A percentile compares a stretch with the other conserved stretches of the same genome.
Conservation (phyloP, 2,329 filamentous ascomycete species). For the Hortaea werneckii region DNA sequence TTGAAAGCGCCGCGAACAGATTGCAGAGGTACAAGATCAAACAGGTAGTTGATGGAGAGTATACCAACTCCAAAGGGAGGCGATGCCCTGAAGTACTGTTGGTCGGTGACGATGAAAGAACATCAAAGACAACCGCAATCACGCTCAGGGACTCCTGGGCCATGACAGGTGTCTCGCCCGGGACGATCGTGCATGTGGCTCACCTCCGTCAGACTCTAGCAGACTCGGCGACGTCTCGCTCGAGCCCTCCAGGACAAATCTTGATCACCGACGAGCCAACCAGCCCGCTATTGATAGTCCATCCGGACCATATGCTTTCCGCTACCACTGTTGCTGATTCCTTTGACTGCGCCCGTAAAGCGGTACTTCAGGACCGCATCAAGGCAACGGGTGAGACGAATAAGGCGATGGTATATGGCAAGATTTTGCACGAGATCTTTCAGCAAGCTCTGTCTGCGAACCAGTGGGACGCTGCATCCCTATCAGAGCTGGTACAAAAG, state of each 20-base stretch:
- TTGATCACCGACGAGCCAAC: conserved; percentile 64
- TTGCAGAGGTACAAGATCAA: conserved; percentile 63
- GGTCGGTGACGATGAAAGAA: conserved; percentile 68
- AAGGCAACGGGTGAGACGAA: conserved; percentile 78
- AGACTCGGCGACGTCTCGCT: conserved; percentile 22
- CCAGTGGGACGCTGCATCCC: conserved; percentile 61
- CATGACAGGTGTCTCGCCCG: conserved; percentile 63
- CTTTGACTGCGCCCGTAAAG: conserved; percentile 79
- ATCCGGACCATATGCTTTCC: conserved; percentile 91
- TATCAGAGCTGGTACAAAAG: conserved; percentile 55
- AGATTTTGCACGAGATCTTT: conserved; percentile 89
- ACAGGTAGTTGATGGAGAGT: conserved; percentile 60
- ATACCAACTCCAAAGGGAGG: conserved; percentile 52
- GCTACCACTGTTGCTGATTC: conserved; percentile 95
- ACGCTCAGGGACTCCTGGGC: conserved; percentile 78
- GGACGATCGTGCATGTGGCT: conserved; percentile 72
- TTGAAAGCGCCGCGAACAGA: neutral
- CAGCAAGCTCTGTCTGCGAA: conserved; percentile 81
- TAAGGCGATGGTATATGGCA: conserved; percentile 79
- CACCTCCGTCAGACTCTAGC: conserved; percentile 47
- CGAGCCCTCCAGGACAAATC: conserved; percentile 51
- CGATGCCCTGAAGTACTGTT: conserved; percentile 57
- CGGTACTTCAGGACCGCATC: conserved; percentile 87
- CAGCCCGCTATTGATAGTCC: conserved; percentile 64
- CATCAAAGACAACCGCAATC: conserved; percentile 55